Evolutionary conservation across 805 yeast species (phyloP).

Genomic region (Tetrapisispora taiwanensis): DNA sequence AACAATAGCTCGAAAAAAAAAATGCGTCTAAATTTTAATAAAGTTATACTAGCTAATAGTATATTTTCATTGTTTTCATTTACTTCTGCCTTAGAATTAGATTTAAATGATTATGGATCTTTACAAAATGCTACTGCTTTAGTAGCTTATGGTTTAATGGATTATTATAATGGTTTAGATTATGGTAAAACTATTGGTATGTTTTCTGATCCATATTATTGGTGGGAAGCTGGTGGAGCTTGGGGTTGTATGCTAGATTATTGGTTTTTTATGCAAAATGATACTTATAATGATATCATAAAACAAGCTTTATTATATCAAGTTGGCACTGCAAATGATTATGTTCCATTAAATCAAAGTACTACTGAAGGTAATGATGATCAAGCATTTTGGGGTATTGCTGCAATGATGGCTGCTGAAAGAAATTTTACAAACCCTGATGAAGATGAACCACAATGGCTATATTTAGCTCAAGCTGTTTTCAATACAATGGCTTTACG

Average conservation of each 20-base stretch:
- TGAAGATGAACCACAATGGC: slow-evolving; percentile 56
- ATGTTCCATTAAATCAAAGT: slow-evolving; percentile 78
- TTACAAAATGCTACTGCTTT: slow-evolving; percentile 44
- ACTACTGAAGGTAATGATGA: slow-evolving; percentile 96
- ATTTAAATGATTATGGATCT: slow-evolving; percentile 24
- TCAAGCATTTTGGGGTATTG: slow-evolving; percentile 94
- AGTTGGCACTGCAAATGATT: slow-evolving; percentile 63
- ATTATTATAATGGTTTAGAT: slow-evolving; percentile 62
- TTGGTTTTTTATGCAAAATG: slow-evolving; percentile 59
- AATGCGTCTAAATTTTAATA: neutral
- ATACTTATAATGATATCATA: slow-evolving; percentile 50
- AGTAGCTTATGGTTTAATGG: slow-evolving; percentile 63
- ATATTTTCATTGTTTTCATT: neutral
- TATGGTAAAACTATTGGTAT: slow-evolving; percentile 76
- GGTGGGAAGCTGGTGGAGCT: slow-evolving; percentile 99
- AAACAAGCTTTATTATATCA: slow-evolving; percentile 61
- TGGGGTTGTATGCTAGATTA: slow-evolving; percentile 83
- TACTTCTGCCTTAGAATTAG: slow-evolving; percentile 16
- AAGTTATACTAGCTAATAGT: neutral
- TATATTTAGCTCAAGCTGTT: slow-evolving; percentile 75
- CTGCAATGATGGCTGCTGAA: slow-evolving; percentile 89
- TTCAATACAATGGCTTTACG: slow-evolving; percentile 83
- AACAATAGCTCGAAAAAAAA: too few relatives aligned
- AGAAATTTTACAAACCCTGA: slow-evolving; percentile 69
- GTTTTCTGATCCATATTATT: slow-evolving; percentile 85